phyloP scores from a whole-genome alignment of 2,329 filamentous ascomycete species.

The Hypoxylon sp. region DNA sequence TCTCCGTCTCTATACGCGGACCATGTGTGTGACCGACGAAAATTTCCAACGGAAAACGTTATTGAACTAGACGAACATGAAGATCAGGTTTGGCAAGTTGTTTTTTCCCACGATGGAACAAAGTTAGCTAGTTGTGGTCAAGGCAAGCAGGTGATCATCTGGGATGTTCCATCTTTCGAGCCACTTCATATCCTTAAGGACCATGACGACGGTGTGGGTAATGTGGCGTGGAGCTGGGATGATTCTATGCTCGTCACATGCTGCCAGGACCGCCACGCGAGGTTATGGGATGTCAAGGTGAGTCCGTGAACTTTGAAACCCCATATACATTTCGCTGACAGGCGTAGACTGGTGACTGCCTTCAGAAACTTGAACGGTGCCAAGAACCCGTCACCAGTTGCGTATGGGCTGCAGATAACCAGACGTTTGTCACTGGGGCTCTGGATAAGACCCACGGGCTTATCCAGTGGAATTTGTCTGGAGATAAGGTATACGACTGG shows the following conservation, averaged over 20 bases:
- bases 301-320: slow-evolving; percentile 49
- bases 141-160: slow-evolving; percentile 82
- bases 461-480: slow-evolving; percentile 76
- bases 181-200: slow-evolving; percentile 72
- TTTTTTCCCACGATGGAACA: slow-evolving; percentile 89
- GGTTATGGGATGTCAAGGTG: slow-evolving; percentile 80
- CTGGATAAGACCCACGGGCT: slow-evolving; percentile 76
- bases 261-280: slow-evolving; percentile 77
- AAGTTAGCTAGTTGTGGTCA: slow-evolving; percentile 85
- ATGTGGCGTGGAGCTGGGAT: slow-evolving; percentile 92
- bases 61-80: slow-evolving; percentile 78
- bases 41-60: slow-evolving; percentile 81
- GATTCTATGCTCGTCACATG: slow-evolving; percentile 88
- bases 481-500: slow-evolving; percentile 74
- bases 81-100: slow-evolving; percentile 91
- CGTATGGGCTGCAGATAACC: slow-evolving; percentile 85
- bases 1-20: slow-evolving; percentile 90
- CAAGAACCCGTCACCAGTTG: slow-evolving; percentile 89
- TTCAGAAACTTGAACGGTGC: slow-evolving; percentile 76
- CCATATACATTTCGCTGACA: slow-evolving; percentile 32
- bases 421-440: slow-evolving; percentile 82
- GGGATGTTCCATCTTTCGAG: slow-evolving; percentile 79
- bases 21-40: slow-evolving; percentile 81
- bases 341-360: slow-evolving; percentile 70
- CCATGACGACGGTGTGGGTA: slow-evolving; percentile 79